These are phyloP conservation scores for Phoma sp. DNA, from an alignment of 2,329 filamentous ascomycete species.

Conservation along the genomic window DNA sequence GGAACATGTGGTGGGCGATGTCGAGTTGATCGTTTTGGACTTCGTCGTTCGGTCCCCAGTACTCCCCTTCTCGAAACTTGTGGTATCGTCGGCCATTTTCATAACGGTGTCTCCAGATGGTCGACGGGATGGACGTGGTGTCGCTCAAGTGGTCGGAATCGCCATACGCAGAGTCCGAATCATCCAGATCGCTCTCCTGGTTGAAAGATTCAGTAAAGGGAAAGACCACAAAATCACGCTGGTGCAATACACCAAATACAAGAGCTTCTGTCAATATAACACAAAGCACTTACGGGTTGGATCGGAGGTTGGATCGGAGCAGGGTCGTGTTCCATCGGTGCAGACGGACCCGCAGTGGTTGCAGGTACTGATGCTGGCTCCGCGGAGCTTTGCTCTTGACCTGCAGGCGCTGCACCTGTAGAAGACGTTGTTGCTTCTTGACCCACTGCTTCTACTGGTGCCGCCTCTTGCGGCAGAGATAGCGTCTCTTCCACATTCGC, in stretches of 20 bases:
- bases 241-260: not conserved
- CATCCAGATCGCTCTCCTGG: constrained; percentile 19
- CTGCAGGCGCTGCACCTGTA: not conserved
- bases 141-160: constrained; percentile 33
- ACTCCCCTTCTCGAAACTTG: constrained; percentile 40
- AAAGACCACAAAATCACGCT: not conserved
- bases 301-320: constrained; percentile 15
- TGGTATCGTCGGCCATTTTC: constrained; percentile 45
- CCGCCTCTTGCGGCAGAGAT: not conserved
- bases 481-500: not conserved
- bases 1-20: constrained; percentile 38
- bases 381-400: not conserved
- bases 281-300: constrained; percentile 9
- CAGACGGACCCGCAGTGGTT: constrained; percentile 3
- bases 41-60: constrained; percentile 43
- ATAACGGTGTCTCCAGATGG: constrained; percentile 39
- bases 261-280: not conserved
- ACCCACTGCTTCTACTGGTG: not conserved
- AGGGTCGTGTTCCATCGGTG: constrained; percentile 7
- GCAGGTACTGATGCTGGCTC: not conserved
- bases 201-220: not conserved
- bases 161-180: constrained; percentile 34
- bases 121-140: constrained; percentile 41
- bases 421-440: not conserved
- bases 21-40: constrained; percentile 37